Evolutionary conservation across 805 yeast genomes (phyloP), one percentile per base, ranked within the genome.

Genomic region (Wickerhamiella brachini): DNA sequence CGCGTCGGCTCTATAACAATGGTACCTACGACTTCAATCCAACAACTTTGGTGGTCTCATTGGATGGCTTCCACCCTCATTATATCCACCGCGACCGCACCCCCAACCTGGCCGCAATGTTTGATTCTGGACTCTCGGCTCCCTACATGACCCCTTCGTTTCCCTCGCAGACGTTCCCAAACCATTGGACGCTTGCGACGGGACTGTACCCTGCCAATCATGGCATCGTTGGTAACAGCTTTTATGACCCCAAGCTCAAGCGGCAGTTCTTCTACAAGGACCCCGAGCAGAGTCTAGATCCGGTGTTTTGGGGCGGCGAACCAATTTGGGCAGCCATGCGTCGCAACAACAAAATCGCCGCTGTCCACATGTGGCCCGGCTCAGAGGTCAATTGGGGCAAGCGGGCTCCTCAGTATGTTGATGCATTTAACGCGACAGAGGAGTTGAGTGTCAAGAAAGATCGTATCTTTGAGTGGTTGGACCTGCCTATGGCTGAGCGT

Each of bases 361-460:
- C 88, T 0, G 82, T 86, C n/a, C 95, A 88, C 65, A 88, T 87
- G 95, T 89, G 95, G 95, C 96, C 96, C 0, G 96, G 96, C 1
- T 79, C 88, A 53, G 95, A 87, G 58, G 94, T 80, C 7, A 73
- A 75, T 23, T 78, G 76, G 61, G 67, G 67, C 37, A 52, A 61
- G 51, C 64, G 65, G 5, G 74, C 72, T 21, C 80, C 83, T 1
- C 62, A 74, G 51, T 75, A 73, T 47, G 77, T 78, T 34, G 93
- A 83, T 56, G 66, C 68, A 50, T 89, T 76, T 67, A 79, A 86
- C 59, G 79, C 78, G 4, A 66, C 78, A 1, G 95, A 85, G 65
- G 57, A 73, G 0, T 66, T 85, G 15, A 69, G 75, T 2, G 60
- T 67, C 2, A 89, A 88, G 62, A 69, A 73, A 0, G 72, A 72